Percentiles rank a stretch among this genome's conserved stretches.
These are phyloP conservation scores for Leucaena leucocephala DNA, from an alignment of 306 rosid species.

Conservation along the genomic window DNA sequence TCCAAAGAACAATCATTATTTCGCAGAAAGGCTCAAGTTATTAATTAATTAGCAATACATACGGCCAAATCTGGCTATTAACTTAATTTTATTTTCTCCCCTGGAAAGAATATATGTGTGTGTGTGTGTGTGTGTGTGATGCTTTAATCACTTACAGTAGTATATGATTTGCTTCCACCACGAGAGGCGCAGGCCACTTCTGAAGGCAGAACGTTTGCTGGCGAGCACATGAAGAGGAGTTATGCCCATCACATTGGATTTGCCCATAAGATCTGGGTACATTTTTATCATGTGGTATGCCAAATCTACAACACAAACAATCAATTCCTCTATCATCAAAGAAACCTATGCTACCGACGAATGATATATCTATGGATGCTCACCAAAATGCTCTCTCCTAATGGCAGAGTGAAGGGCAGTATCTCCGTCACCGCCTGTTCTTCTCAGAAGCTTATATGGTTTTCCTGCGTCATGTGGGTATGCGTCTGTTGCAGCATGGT, in stretches of 20 bases:
- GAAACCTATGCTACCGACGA: neutral
- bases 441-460: too few relatives aligned
- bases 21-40: neutral
- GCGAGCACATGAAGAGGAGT: slow-evolving; percentile 42
- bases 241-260: neutral
- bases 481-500: neutral
- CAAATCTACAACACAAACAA: slow-evolving; percentile 26
- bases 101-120: too few relatives aligned
- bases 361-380: neutral
- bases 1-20: too few relatives aligned
- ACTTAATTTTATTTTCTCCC: too few relatives aligned
- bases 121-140: neutral
- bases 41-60: neutral
- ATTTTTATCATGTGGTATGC: slow-evolving; percentile 20
- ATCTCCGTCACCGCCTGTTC: too few relatives aligned
- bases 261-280: neutral
- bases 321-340: neutral
- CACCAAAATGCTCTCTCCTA: neutral
- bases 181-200: slow-evolving; percentile 12
- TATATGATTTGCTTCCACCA: slow-evolving; percentile 33
- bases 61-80: too few relatives aligned
- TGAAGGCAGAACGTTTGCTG: slow-evolving; percentile 34
- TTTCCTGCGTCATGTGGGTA: too few relatives aligned
- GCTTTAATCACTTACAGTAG: slow-evolving; percentile 26
- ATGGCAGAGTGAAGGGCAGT: too few relatives aligned